phyloP scores from a whole-genome alignment of 2,329 filamentous ascomycete genomes.

The Bimuria novae-zelandiae region DNA sequence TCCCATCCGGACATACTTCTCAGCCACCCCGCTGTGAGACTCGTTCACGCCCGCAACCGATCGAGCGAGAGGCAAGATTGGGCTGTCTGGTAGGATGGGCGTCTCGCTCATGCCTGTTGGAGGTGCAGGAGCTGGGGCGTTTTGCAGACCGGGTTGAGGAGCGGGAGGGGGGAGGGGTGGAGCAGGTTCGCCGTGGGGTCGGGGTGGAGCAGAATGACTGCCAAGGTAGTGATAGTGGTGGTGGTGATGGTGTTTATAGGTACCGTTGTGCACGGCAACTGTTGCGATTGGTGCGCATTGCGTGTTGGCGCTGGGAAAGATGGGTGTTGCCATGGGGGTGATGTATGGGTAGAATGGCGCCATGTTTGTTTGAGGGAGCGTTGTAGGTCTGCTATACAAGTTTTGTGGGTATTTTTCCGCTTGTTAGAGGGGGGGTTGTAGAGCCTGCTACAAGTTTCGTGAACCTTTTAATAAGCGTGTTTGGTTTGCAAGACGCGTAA shows the following conservation, averaged over 20 bases:
- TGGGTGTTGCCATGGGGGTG: neutral
- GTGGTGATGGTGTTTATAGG: neutral
- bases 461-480: too few relatives aligned
- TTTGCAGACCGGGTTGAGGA: too few relatives aligned
- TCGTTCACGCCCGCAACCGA: too few relatives aligned
- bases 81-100: neutral
- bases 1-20: too few relatives aligned
- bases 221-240: neutral
- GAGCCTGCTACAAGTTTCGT: neutral
- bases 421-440: neutral
- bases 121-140: too few relatives aligned
- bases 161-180: neutral
- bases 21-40: too few relatives aligned
- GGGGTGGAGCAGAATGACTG: neutral
- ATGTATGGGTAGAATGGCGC: neutral
- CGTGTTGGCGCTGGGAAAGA: neutral
- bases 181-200: neutral
- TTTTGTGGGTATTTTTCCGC: neutral
- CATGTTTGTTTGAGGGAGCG: neutral
- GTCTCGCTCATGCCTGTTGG: neutral
- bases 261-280: neutral
- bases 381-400: too few relatives aligned
- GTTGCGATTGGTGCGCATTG: neutral
- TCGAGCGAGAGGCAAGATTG: neutral
- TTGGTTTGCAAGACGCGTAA: too few relatives aligned